phyloP scores from a whole-genome alignment of 768 basidiomycete species.

The Exidia glandulosa region DNA sequence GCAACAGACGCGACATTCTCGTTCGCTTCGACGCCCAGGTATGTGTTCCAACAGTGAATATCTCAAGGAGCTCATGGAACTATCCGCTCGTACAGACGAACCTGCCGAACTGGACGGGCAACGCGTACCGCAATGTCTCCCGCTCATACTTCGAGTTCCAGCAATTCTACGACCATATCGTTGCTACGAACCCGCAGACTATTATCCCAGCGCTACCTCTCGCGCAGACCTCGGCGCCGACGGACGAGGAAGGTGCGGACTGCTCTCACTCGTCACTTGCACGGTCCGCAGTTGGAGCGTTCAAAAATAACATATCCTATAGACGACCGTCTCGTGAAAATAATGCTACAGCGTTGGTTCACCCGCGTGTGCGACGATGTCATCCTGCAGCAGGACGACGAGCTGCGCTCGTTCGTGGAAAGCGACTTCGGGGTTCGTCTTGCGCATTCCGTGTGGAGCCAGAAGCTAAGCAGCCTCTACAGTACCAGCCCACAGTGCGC shows the following conservation, averaged over 20 bases:
- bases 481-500: slow-evolving; percentile 71
- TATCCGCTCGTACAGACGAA: slow-evolving; percentile 55
- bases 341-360: slow-evolving; percentile 93
- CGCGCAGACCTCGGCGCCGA: slow-evolving; percentile 92
- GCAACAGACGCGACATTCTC: slow-evolving; percentile 90
- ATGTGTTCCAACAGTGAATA: slow-evolving; percentile 13
- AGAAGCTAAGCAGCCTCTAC: background rate
- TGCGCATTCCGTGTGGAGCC: background rate
- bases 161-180: slow-evolving; percentile 82
- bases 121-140: slow-evolving; percentile 86
- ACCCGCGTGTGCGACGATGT: slow-evolving; percentile 87
- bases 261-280: too few species aligned
- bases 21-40: slow-evolving; percentile 94
- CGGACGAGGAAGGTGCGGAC: slow-evolving; percentile 71
- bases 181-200: slow-evolving; percentile 88
- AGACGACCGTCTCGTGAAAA: slow-evolving; percentile 90
- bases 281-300: too few species aligned
- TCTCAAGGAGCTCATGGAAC: background rate
- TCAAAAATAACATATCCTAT: too few species aligned
- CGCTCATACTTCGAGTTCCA: slow-evolving; percentile 93
- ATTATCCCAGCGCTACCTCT: slow-evolving; percentile 92
- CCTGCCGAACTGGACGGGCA: slow-evolving; percentile 79
- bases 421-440: slow-evolving; percentile 76
- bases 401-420: slow-evolving; percentile 89
- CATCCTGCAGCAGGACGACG: slow-evolving; percentile 81